Evolutionary conservation across 2,329 filamentous ascomycete species (phyloP), one percentile per base, ranked within the genome.

Genomic region (Ilyonectria robusta): DNA sequence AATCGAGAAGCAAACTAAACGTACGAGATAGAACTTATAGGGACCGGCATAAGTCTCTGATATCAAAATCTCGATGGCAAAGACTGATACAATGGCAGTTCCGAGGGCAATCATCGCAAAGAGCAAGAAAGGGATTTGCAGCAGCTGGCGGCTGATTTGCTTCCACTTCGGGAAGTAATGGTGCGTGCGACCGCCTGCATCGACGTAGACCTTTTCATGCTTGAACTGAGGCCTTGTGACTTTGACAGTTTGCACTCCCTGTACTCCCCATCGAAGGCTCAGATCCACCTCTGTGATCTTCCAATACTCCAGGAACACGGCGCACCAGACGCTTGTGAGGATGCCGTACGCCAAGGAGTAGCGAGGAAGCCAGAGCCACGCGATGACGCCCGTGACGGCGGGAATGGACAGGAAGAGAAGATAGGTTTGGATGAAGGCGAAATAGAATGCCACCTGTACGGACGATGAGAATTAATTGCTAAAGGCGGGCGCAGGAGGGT

Each of bases 371-470:
- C 92, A 86, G 2, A 90, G 79, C 91, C 92, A 94, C 15, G 90
- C 88, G 1, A 89, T 78, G n/a, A 91, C 79, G 1, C 93, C 93
- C 31, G 92, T 90, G 2, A 84, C 83, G 8, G 93, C 91, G 0
- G 92, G 92, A 59, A 93, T 91, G 4, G 89, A 80, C 19, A 95
- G 83, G 74, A 94, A 94, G 40, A 87, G 82, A 65, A 93, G 91
- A 77, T 95, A 95, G 15, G 88, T 89, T 74, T 94, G 92, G 26
- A 93, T 91, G 72, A 94, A 95, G n/a, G 92, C 92, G 77, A 94
- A 95, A 80, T 95, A 95, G 75, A 93, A 94, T 3, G 91, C 93
- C 59, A 94, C 88, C 86, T 89, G 15, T 0, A 0, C 0, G 17
- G 4, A 19, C 6, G 17, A 11, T 53, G 33, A 62, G 53, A 33